Evolutionary conservation across 352 stramenopile genomes (phyloP).

Genomic region (Aphanomyces astaci): DNA sequence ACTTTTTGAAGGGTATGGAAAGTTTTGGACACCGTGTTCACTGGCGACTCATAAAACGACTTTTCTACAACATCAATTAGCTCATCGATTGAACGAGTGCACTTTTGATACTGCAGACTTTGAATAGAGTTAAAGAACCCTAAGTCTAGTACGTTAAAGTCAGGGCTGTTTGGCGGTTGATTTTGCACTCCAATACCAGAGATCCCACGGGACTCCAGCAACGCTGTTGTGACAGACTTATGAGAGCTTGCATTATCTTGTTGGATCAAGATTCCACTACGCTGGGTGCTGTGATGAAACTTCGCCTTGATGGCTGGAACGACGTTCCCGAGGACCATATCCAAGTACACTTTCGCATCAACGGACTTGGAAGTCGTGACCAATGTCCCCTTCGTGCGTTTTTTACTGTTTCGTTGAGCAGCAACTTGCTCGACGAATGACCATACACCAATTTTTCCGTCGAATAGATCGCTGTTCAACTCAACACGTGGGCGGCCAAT

Average conservation of each 20-base stretch:
- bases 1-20: background rate
- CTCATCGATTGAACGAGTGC: no score
- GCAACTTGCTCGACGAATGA: background rate
- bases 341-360: background rate
- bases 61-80: no score
- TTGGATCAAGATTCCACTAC: background rate
- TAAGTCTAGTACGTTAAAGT: conserved; percentile 5
- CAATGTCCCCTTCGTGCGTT: background rate
- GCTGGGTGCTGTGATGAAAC: background rate
- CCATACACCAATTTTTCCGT: background rate
- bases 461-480: no score
- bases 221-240: background rate
- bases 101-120: no score
- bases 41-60: no score
- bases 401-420: background rate
- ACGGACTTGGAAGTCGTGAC: background rate
- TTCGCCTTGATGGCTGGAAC: background rate
- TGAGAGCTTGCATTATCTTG: background rate
- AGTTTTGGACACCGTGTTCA: no score
- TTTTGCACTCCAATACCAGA: background rate
- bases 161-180: background rate
- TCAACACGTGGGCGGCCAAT: no score
- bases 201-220: background rate
- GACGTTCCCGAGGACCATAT: background rate
- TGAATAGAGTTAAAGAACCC: background rate